Conservation (phyloP, 345 rosid species). For the Euphorbia peplus region DNA sequence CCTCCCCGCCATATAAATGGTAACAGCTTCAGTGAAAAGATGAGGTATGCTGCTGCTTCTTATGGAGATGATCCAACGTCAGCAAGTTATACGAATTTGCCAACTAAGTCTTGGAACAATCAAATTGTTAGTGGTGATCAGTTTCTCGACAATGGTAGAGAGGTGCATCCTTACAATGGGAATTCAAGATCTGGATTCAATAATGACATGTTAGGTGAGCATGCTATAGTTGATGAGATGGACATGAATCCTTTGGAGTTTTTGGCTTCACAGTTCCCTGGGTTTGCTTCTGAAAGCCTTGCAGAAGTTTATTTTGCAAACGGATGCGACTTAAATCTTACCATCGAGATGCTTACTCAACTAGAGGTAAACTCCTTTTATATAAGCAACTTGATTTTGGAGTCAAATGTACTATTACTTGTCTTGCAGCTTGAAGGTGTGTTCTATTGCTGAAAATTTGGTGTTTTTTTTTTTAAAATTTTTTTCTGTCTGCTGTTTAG, state of each 20-base stretch:
- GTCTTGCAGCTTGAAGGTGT: constrained; percentile 4
- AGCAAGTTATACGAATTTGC: constrained; percentile 41
- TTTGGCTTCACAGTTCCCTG: constrained; percentile 89
- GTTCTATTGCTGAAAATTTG: neutral
- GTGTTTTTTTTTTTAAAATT: neutral
- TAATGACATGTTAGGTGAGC: constrained; percentile 58
- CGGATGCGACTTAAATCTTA: constrained; percentile 82
- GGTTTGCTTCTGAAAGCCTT: constrained; percentile 93
- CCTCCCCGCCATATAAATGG: constrained; percentile 55
- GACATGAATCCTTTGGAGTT: constrained; percentile 72
- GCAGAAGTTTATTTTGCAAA: constrained; percentile 89
- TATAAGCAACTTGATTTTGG: constrained; percentile 8
- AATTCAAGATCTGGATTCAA: constrained; percentile 46
- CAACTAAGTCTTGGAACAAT: constrained; percentile 76
- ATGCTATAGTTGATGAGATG: constrained; percentile 44
- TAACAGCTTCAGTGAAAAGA: constrained; percentile 51
- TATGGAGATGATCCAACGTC: constrained; percentile 58
- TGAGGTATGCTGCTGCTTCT: constrained; percentile 52
- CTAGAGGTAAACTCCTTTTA: constrained; percentile 60
- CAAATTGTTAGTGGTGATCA: constrained; percentile 55
- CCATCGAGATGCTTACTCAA: constrained; percentile 96
- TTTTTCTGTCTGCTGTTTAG: no score
- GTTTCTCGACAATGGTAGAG: constrained; percentile 54
- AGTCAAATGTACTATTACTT: constrained; percentile 13
- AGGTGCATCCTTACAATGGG: constrained; percentile 49